These are phyloP conservation scores for Dryas drummondii DNA, from an alignment of 306 rosid genomes.

Conservation along the genomic window DNA sequence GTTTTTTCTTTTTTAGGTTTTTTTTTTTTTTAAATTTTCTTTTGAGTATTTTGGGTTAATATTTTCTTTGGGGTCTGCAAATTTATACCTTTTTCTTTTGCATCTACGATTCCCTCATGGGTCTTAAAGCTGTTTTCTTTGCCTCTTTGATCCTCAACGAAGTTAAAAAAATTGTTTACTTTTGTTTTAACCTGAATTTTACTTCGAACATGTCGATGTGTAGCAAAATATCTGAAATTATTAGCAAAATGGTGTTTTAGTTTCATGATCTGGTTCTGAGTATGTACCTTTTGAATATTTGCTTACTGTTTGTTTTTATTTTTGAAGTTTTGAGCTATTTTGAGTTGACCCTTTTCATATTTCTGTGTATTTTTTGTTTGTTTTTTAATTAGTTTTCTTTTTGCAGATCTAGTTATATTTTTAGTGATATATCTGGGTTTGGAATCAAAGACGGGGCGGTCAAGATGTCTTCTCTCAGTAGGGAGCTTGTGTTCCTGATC, in stretches of 20 bases:
- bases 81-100: constrained; percentile 40
- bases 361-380: not conserved
- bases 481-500: constrained; percentile 98
- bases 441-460: constrained; percentile 46
- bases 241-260: constrained; percentile 31
- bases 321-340: constrained; percentile 26
- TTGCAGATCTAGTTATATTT: constrained; percentile 73
- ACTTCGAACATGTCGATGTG: constrained; percentile 24
- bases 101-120: constrained; percentile 65
- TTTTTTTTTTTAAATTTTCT: constrained; percentile 18
- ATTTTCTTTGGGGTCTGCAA: constrained; percentile 8
- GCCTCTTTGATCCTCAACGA: constrained; percentile 42
- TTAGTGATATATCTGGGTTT: constrained; percentile 41
- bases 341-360: constrained; percentile 25
- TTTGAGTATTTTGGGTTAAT: constrained; percentile 32
- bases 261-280: constrained; percentile 44
- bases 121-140: constrained; percentile 66
- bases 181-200: constrained; percentile 36
- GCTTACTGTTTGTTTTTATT: not conserved
- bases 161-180: constrained; percentile 27
- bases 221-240: constrained; percentile 10
- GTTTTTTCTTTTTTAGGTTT: constrained; percentile 34
- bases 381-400: constrained; percentile 9
- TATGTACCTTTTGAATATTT: constrained; percentile 24
- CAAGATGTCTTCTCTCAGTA: constrained; percentile 92